phyloP scores from a whole-genome alignment of 2,329 filamentous ascomycete species.

The Botryotinia globosa region DNA sequence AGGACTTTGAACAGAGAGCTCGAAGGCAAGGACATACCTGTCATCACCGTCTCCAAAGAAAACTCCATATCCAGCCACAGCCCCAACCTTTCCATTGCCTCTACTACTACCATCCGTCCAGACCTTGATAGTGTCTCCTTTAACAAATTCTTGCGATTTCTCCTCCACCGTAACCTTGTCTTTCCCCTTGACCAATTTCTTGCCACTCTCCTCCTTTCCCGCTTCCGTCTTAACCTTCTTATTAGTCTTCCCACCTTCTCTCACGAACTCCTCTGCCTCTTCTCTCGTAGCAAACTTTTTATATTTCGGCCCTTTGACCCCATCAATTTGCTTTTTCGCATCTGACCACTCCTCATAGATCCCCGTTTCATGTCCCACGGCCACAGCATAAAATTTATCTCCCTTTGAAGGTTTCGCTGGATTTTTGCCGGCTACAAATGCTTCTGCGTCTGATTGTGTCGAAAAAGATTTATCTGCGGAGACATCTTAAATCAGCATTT shows the following conservation, averaged over 20 bases:
- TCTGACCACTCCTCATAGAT: slow-evolving; percentile 65
- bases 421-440: slow-evolving; percentile 64
- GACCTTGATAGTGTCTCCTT: slow-evolving; percentile 42
- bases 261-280: slow-evolving; percentile 78
- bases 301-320: slow-evolving; percentile 66
- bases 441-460: slow-evolving; percentile 70
- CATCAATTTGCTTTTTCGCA: slow-evolving; percentile 70
- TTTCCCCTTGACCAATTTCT: slow-evolving; percentile 27
- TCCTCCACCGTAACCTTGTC: slow-evolving; percentile 1
- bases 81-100: slow-evolving; percentile 55
- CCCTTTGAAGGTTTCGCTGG: slow-evolving; percentile 33
- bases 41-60: slow-evolving; percentile 58
- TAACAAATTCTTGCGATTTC: slow-evolving; percentile 30
- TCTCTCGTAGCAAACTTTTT: slow-evolving; percentile 65
- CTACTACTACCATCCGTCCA: slow-evolving; percentile 64
- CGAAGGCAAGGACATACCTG: slow-evolving; percentile 43
- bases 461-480: slow-evolving; percentile 74
- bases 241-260: slow-evolving; percentile 39
- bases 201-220: slow-evolving; percentile 20
- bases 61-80: slow-evolving; percentile 60
- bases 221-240: slow-evolving; percentile 34
- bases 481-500: background rate
- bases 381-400: slow-evolving; percentile 59
- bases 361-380: slow-evolving; percentile 55
- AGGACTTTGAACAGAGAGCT: background rate